These are phyloP conservation scores for Triticum aestivum DNA, from an alignment of 176 grass and related monocot species.

Conservation along the genomic window DNA sequence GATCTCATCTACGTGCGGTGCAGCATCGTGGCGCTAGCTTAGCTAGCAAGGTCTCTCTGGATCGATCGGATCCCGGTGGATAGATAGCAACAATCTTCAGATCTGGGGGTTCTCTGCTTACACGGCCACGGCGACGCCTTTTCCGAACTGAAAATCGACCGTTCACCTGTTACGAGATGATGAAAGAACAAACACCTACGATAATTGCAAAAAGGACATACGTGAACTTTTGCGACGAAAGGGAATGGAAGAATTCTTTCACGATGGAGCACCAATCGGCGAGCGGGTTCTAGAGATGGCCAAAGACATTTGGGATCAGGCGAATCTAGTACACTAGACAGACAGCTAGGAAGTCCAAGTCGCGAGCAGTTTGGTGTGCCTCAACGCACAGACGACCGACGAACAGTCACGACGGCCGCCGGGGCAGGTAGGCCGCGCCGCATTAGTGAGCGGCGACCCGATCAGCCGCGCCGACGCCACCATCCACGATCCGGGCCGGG, in stretches of 20 bases:
- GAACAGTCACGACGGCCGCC: not conserved
- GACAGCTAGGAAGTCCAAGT: not conserved
- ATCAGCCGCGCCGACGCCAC: conserved; percentile 1
- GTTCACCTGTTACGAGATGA: no score
- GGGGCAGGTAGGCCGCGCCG: not conserved
- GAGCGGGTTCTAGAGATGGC: not conserved
- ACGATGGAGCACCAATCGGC: not conserved
- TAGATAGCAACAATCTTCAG: not conserved
- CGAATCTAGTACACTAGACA: not conserved
- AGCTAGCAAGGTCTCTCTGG: not conserved
- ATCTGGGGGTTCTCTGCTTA: not conserved
- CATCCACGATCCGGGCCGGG: not conserved
- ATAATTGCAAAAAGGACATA: no score
- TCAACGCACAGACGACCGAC: not conserved
- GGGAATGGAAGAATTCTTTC: no score
- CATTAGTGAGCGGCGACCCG: not conserved
- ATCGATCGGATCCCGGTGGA: not conserved
- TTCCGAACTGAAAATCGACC: no score
- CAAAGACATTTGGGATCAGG: not conserved
- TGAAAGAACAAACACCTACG: no score
- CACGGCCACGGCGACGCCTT: no score
- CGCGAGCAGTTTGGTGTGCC: not conserved
- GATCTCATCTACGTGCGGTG: not conserved
- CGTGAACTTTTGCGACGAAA: no score
- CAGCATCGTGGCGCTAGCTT: no score